These are phyloP conservation scores for Paracorniculantispora psalliotae DNA, from an alignment of 2,329 filamentous ascomycete species.

Conservation along the genomic window DNA sequence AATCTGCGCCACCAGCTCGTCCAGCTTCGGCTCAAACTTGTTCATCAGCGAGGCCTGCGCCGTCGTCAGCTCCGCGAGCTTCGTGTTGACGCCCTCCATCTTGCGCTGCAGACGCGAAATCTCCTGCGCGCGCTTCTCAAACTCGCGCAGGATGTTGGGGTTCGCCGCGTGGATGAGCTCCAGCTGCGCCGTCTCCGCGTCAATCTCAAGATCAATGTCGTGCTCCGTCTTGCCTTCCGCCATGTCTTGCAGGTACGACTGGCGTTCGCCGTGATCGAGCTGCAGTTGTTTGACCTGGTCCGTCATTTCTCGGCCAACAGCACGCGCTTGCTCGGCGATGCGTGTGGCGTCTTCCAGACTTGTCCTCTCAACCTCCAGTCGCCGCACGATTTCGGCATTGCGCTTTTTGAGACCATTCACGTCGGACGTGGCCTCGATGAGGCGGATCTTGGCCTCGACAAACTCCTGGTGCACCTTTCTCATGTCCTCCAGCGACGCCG, in stretches of 20 bases:
- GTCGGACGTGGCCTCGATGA: constrained; percentile 82
- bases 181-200: constrained; percentile 67
- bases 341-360: constrained; percentile 35
- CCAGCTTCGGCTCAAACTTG: constrained; percentile 79
- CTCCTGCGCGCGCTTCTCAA: constrained; percentile 63
- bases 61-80: constrained; percentile 49
- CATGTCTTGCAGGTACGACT: constrained; percentile 39
- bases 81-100: constrained; percentile 49
- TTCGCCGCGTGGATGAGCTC: constrained; percentile 77
- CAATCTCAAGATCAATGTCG: constrained; percentile 67
- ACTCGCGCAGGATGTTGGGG: constrained; percentile 70
- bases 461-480: constrained; percentile 57
- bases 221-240: constrained; percentile 50
- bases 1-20: constrained; percentile 72
- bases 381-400: constrained; percentile 54
- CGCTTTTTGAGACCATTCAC: constrained; percentile 61
- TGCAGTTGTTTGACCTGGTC: constrained; percentile 37
- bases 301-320: constrained; percentile 27
- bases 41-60: constrained; percentile 62
- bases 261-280: constrained; percentile 32
- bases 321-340: constrained; percentile 32
- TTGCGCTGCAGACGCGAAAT: constrained; percentile 60
- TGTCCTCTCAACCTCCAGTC: constrained; percentile 42
- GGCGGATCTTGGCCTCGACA: constrained; percentile 63
- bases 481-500: constrained; percentile 58